Evolutionary conservation across 345 rosid genomes (phyloP).

Genomic region (Adansonia digitata): DNA sequence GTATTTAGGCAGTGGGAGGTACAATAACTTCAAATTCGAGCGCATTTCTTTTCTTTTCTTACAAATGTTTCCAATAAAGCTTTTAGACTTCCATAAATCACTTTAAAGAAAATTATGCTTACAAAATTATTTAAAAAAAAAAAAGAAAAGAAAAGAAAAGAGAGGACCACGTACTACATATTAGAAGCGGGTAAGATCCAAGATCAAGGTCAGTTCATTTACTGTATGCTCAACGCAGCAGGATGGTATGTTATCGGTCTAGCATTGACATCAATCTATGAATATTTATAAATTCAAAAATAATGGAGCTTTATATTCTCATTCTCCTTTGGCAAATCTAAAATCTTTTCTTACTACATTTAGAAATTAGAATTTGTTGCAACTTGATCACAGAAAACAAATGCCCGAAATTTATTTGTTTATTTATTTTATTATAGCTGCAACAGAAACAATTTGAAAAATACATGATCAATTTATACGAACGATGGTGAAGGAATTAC

Average conservation of each 20-base stretch:
- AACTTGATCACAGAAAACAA: background rate
- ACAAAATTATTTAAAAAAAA: too few relatives aligned
- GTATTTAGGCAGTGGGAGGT: background rate
- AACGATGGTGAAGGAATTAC: conserved; percentile 15
- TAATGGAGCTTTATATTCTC: background rate
- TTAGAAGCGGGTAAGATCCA: background rate
- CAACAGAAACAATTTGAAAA: conserved; percentile 12
- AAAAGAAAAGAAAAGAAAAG: too few relatives aligned
- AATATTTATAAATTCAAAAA: background rate
- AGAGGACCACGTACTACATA: too few relatives aligned
- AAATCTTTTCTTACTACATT: background rate
- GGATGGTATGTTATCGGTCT: background rate
- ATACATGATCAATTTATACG: conserved; percentile 19
- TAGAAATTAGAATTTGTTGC: background rate
- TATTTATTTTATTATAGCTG: conserved; percentile 7
- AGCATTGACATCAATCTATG: background rate
- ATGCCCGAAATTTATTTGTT: background rate
- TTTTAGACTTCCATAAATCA: too few relatives aligned
- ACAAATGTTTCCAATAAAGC: background rate
- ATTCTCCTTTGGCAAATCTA: background rate
- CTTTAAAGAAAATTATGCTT: too few relatives aligned
- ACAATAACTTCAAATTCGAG: too few relatives aligned
- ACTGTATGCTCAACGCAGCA: too few relatives aligned
- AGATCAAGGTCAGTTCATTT: too few relatives aligned
- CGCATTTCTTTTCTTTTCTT: background rate